Conservation (phyloP, 768 basidiomycete species). For the Termitomyces sp. region DNA sequence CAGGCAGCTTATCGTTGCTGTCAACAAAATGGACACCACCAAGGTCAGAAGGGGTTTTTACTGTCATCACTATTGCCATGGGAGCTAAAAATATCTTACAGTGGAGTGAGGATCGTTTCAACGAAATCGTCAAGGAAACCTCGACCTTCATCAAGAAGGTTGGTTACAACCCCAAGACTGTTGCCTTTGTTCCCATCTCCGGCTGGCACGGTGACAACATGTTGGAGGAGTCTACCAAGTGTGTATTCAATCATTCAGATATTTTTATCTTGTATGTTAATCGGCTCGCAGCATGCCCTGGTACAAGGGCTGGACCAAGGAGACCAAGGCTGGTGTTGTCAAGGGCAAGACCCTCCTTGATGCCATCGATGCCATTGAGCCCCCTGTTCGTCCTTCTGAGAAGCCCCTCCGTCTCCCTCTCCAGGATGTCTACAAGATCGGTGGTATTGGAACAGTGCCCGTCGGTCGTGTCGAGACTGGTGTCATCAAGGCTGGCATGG, state of each 20-base stretch:
- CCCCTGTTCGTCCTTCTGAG: slow-evolving; percentile 93
- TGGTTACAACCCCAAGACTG: slow-evolving; percentile 98
- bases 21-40: slow-evolving; percentile 99
- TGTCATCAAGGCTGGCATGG: slow-evolving; percentile 99
- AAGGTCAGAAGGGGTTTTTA: slow-evolving; percentile 47
- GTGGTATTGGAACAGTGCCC: slow-evolving; percentile 99
- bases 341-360: slow-evolving; percentile 99
- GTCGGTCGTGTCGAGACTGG: slow-evolving; percentile 99
- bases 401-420: slow-evolving; percentile 99
- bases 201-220: slow-evolving; percentile 99
- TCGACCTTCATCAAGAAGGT: slow-evolving; percentile 99
- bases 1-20: slow-evolving; percentile 98
- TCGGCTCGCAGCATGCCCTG: slow-evolving; percentile 78
- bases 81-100: slow-evolving; percentile 25
- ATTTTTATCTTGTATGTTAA: neutral
- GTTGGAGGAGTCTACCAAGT: slow-evolving; percentile 98
- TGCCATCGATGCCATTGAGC: slow-evolving; percentile 99
- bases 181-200: slow-evolving; percentile 99
- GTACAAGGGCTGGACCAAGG: slow-evolving; percentile 99
- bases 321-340: slow-evolving; percentile 85
- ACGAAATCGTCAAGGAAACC: slow-evolving; percentile 98
- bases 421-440: slow-evolving; percentile 99
- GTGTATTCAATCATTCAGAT: slow-evolving; percentile 21
- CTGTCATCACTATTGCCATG: neutral
- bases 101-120: slow-evolving; percentile 99